These are phyloP conservation scores for Trypanosoma scelopori DNA, from an alignment of 208 protist species.

Conservation along the genomic window DNA sequence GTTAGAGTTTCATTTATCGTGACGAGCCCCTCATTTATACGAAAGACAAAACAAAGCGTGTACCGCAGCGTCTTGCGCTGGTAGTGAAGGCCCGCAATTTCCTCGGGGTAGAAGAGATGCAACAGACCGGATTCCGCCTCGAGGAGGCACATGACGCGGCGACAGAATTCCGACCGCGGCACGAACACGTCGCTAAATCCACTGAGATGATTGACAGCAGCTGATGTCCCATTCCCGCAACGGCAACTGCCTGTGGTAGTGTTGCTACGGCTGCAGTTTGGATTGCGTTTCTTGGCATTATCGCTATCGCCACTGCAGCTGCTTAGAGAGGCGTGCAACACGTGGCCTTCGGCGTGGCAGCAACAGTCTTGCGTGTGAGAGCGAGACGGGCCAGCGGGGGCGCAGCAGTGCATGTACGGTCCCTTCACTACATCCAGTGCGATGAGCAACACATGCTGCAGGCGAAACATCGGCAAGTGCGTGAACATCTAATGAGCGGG, in stretches of 20 bases:
- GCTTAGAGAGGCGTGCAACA: not conserved
- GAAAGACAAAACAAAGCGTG: conserved; percentile 78
- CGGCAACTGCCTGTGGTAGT: not conserved
- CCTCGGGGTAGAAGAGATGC: conserved; percentile 81
- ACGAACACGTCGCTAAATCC: conserved; percentile 79
- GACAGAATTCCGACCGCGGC: conserved; percentile 76
- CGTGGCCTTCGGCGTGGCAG: too few species aligned
- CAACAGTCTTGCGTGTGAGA: not conserved
- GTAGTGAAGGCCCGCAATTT: conserved; percentile 82
- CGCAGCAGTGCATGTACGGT: conserved; percentile 77
- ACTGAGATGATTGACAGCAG: conserved; percentile 15
- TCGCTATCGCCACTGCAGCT: conserved; percentile 1
- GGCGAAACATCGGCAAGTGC: conserved; percentile 15
- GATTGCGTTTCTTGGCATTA: conserved; percentile 1
- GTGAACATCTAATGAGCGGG: not conserved
- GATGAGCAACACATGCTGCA: conserved; percentile 76
- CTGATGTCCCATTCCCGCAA: not conserved
- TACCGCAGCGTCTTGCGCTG: conserved; percentile 82
- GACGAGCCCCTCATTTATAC: conserved; percentile 47
- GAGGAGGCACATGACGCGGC: conserved; percentile 68
- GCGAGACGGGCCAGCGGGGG: conserved; percentile 44
- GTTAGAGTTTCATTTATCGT: conserved; percentile 51
- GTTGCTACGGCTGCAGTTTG: not conserved
- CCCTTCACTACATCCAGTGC: conserved; percentile 82
- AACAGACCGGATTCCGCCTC: conserved; percentile 66